phyloP scores from a whole-genome alignment of 305 asterid species.

The Coffea humblotiana region DNA sequence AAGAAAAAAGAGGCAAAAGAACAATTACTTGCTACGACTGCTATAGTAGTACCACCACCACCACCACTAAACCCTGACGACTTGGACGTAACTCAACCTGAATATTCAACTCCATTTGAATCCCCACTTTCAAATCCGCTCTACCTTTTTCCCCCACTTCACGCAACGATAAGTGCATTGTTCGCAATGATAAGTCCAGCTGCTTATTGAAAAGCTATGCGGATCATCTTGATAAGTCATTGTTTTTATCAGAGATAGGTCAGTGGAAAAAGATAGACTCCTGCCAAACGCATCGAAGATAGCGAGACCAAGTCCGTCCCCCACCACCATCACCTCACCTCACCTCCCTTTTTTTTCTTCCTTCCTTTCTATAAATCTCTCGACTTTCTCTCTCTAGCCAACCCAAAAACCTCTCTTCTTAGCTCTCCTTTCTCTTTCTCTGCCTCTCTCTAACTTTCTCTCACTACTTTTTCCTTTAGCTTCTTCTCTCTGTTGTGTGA shows the following conservation, averaged over 20 bases:
- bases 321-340: constrained; percentile 49
- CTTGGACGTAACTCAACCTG: constrained; percentile 53
- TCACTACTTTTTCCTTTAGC: constrained; percentile 3
- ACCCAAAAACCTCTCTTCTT: not conserved
- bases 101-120: constrained; percentile 82
- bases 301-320: constrained; percentile 92
- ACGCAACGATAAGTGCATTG: constrained; percentile 35
- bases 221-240: rapidly evolving
- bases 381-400: constrained; percentile 29
- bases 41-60: no score
- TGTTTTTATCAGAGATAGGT: constrained; percentile 32
- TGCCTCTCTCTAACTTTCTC: constrained; percentile 1
- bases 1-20: not conserved
- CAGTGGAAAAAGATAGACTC: constrained; percentile 61
- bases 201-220: rapidly evolving
- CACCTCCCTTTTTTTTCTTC: constrained; percentile 38
- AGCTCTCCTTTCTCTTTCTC: not conserved
- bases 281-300: constrained; percentile 97
- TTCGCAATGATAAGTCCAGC: rapidly evolving
- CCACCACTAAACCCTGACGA: constrained; percentile 3
- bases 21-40: not conserved
- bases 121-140: constrained; percentile 85
- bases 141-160: constrained; percentile 45
- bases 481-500: not conserved
- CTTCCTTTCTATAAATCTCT: constrained; percentile 25